Evolutionary conservation across 2,329 filamentous ascomycete genomes (phyloP), one percentile per base, ranked within the genome.

Genomic region (Botrytis elliptica): DNA sequence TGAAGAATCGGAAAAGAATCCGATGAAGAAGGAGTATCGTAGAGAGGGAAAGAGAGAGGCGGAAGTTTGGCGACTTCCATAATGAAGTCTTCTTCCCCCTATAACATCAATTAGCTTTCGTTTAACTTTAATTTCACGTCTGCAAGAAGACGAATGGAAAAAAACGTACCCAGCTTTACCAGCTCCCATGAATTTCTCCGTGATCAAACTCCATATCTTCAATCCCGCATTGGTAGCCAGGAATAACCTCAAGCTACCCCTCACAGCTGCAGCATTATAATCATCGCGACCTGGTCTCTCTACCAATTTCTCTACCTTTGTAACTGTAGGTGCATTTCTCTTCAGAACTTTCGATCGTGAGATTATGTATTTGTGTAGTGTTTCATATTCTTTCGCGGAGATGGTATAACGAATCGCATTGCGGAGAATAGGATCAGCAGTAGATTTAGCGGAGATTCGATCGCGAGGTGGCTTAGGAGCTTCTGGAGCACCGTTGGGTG

Each of bases 391-490:
- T 82, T 91, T 90, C 60, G 93, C 90, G 10, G 90, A 92, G 81
- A 95, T 94, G 74, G 93, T 96, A 83, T 97, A 95, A 77, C 94
- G 91, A 74, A 98, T 86, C 62, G 93, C 91, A 82, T 96, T 97
- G 82, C 93, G 93, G 73, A 97, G 87, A 76, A 97, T 87, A 8
- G 93, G 92, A 77, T 95, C 92, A 74, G 83, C 81, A 55, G 82
- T 81, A 49, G 77, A 78, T 74, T 79, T 80, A 16, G 80, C 79
- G 4, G 79, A 79, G 62, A 79, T 57, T 33, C 77, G 76, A 60
- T 77, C 73, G 60, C 74, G 75, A 33, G 76, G 71, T 55, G 74
- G 68, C 59, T 74, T 76, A 8, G 75, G 73, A 40, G 65, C 73
- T 74, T 76, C 75, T 25, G 74, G 73, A 52, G 70, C 74, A 72